Evolutionary conservation across 2,329 filamentous ascomycete genomes (phyloP).

Genomic region (Alternaria hordeiaustralica): DNA sequence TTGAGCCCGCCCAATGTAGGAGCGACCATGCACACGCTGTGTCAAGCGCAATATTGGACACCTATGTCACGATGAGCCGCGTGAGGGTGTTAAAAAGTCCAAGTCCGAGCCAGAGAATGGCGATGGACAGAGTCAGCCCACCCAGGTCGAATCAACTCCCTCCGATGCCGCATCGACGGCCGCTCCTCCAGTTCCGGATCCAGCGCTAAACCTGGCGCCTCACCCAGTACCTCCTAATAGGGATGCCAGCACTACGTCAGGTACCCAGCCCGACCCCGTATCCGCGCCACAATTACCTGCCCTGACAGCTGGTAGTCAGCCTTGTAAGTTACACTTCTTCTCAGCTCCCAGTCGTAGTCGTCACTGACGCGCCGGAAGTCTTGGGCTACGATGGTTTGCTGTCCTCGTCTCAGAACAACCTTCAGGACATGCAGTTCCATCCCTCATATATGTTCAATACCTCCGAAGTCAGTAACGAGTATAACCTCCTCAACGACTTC

Average conservation of each 20-base stretch:
- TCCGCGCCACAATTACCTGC: conserved; percentile 70
- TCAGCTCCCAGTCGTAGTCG: conserved; percentile 26
- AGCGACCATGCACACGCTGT: conserved; percentile 95
- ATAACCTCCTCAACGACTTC: conserved; percentile 96
- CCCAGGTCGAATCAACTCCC: conserved; percentile 37
- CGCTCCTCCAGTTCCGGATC: conserved; percentile 41
- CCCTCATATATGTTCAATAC: conserved; percentile 93
- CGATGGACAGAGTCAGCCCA: conserved; percentile 39
- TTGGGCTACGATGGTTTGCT: conserved; percentile 83
- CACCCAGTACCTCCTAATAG: conserved; percentile 43
- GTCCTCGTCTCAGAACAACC: conserved; percentile 76
- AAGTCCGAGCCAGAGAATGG: conserved; percentile 62
- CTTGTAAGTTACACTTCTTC: conserved; percentile 68
- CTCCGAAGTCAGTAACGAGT: conserved; percentile 96
- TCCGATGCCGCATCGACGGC: conserved; percentile 38
- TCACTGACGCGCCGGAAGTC: conserved; percentile 60
- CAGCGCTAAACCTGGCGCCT: conserved; percentile 48
- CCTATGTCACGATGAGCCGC: conserved; percentile 95
- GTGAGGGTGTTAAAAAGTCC: conserved; percentile 80
- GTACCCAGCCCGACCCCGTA: conserved; percentile 74
- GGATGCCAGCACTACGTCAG: conserved; percentile 59
- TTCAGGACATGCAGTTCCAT: conserved; percentile 93
- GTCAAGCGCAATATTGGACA: conserved; percentile 99
- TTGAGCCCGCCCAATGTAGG: conserved; percentile 60
- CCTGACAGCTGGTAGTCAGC: conserved; percentile 69